phyloP scores from a whole-genome alignment of 176 grass and related monocot species.

The Zizania latifolia region DNA sequence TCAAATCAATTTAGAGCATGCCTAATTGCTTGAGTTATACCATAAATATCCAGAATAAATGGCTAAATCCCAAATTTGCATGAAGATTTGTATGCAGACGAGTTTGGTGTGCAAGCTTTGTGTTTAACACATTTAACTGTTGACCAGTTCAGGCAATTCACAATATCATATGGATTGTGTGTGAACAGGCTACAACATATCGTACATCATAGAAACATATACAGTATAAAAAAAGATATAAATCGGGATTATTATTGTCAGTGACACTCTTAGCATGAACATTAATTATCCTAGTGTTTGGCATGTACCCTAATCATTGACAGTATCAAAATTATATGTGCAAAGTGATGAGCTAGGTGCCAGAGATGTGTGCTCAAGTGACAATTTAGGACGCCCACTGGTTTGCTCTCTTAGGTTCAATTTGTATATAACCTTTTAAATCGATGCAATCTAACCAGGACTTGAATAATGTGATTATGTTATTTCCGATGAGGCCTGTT shows the following conservation, averaged over 20 bases:
- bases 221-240: background rate
- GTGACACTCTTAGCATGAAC: background rate
- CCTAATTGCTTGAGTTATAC: background rate
- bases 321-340: background rate
- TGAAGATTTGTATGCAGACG: background rate
- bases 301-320: background rate
- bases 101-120: background rate
- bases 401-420: background rate
- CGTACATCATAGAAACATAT: background rate
- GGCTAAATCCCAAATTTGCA: slow-evolving; percentile 3
- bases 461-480: background rate
- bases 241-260: slow-evolving; percentile 3
- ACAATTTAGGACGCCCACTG: background rate
- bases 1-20: slow-evolving; percentile 20
- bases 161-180: background rate
- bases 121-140: background rate
- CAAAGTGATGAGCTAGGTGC: background rate
- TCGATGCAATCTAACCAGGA: background rate
- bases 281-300: background rate
- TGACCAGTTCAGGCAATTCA: slow-evolving; percentile 1
- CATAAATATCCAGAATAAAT: slow-evolving; percentile 6
- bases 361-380: background rate
- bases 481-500: background rate
- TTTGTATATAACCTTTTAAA: background rate
- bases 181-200: slow-evolving; percentile 6